Base-by-base conservation (phyloP, 441 rosid species). In the Codiaeum variegatum region DNA sequence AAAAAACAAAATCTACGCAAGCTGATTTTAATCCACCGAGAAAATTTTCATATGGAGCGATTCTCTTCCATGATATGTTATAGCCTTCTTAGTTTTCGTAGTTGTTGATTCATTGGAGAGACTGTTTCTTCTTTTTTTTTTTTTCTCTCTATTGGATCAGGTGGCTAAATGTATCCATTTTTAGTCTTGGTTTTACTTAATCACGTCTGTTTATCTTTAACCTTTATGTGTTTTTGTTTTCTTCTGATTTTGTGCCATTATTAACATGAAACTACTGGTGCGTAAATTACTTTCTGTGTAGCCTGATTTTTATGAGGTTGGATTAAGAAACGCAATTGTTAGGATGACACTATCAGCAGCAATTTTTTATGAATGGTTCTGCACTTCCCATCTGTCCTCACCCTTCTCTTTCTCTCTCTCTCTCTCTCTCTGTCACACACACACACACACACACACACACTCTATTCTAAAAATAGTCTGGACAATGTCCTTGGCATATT, bases 161-260 rank as follows among this genome's bases (percentile, higher is more conserved):
- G 66, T 63, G 65, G 34, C 44, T 9, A 13, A 49, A 21, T 60
- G 36, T 10, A 63, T 65, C 18, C 52, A 13, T 60, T 66, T 67
- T 28, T 16, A n/a, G 7, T 8, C 18, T 63, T 59, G 21, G 21
- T 31, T 26, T 12, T 19, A 49, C 49, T 38, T 11, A 29, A 31
- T 26, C 24, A 29, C 23, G 31, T 29, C 16, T 29, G 10, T 67
- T 67, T 60, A 67, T 18, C 19, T 47, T 26, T 44, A 46, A 19
- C 12, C 11, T 67, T 51, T 67, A 19, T 19, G 29, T 23, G 47
- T 21, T 21, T 38, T 38, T 0, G 0, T 64, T 46, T 16, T 28
- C 40, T 12, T 29, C n/a, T 3, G 70, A 49, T 28, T 49, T 31
- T 29, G 10, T 67, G 21, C 46, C 54, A 44, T 51, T 19, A 18